phyloP scores from a whole-genome alignment of 495 filamentous ascomycete species.

The Trichoderma virens region DNA sequence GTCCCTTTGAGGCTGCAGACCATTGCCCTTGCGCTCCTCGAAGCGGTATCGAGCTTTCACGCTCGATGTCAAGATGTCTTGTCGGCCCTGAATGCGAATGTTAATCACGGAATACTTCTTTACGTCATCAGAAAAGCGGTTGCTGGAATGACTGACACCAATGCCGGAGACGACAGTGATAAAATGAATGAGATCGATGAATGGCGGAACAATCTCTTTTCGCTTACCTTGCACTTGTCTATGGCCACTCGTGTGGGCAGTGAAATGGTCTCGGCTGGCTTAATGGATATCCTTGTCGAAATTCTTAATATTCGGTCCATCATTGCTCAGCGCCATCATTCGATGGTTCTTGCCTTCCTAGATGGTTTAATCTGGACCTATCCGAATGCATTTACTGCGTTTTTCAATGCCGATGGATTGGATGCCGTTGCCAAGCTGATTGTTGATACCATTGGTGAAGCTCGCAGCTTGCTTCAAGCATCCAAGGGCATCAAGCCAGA shows the following conservation, averaged over 20 bases:
- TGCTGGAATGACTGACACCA: conserved; percentile 61
- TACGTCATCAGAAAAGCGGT: conserved; percentile 88
- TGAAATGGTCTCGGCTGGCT: conserved; percentile 73
- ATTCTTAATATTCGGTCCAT: conserved; percentile 75
- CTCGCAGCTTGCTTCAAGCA: conserved; percentile 52
- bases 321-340: conserved; percentile 74
- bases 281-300: conserved; percentile 85
- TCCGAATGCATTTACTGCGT: conserved; percentile 67
- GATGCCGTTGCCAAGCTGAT: conserved; percentile 81
- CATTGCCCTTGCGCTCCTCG: conserved; percentile 71
- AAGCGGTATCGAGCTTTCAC: conserved; percentile 73
- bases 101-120: conserved; percentile 93
- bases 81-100: conserved; percentile 79
- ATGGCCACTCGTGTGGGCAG: conserved; percentile 61
- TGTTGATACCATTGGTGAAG: conserved; percentile 66
- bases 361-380: conserved; percentile 78
- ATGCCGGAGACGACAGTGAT: conserved; percentile 44
- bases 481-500: conserved; percentile 69
- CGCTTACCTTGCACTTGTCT: conserved; percentile 67
- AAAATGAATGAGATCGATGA: conserved; percentile 58
- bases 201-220: conserved; percentile 85
- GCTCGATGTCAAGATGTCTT: conserved; percentile 70
- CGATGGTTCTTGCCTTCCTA: conserved; percentile 73
- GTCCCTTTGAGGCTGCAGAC: conserved; percentile 72
- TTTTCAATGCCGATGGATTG: conserved; percentile 73